Conservation (phyloP, 1,139 yeast species). For the Suhomyces taliae region DNA sequence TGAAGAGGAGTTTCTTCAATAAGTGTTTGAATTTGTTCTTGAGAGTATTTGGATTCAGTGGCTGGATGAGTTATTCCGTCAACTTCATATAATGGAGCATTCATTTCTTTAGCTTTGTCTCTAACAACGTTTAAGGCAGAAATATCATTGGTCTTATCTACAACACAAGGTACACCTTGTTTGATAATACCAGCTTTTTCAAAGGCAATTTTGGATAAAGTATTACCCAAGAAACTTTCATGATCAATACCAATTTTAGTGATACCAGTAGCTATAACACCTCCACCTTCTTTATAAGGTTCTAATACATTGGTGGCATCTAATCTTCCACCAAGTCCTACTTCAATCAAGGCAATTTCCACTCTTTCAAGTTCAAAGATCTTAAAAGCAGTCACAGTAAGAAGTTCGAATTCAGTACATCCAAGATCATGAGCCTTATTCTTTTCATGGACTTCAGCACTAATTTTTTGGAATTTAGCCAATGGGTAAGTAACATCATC, state of each 20-base stretch:
- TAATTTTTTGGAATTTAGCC: constrained; percentile 46
- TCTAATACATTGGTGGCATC: constrained; percentile 78
- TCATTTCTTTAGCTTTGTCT: constrained; percentile 18
- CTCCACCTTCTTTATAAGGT: constrained; percentile 29
- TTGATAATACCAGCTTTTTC: constrained; percentile 89
- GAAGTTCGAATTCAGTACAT: constrained; percentile 84
- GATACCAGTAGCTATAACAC: constrained; percentile 67
- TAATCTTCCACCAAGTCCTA: constrained; percentile 83
- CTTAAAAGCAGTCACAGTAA: constrained; percentile 81
- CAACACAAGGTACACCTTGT: constrained; percentile 56
- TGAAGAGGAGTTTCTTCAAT: constrained; percentile 50
- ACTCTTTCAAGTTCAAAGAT: constrained; percentile 62
- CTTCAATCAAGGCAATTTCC: constrained; percentile 78
- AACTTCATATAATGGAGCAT: constrained; percentile 22
- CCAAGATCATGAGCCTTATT: constrained; percentile 45
- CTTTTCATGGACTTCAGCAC: constrained; percentile 33
- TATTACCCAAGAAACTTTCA: constrained; percentile 67
- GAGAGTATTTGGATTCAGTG: background rate
- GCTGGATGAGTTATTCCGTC: constrained; percentile 10
- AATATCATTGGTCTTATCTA: constrained; percentile 65
- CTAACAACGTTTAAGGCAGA: constrained; percentile 49
- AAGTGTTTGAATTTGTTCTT: constrained; percentile 15
- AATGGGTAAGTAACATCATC: constrained; percentile 57
- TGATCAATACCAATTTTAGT: constrained; percentile 88
- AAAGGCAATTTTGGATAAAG: constrained; percentile 60